Evolutionary conservation across 768 basidiomycete genomes (phyloP), one percentile per base, ranked within the genome.

Genomic region (Hortiboletus campestris): DNA sequence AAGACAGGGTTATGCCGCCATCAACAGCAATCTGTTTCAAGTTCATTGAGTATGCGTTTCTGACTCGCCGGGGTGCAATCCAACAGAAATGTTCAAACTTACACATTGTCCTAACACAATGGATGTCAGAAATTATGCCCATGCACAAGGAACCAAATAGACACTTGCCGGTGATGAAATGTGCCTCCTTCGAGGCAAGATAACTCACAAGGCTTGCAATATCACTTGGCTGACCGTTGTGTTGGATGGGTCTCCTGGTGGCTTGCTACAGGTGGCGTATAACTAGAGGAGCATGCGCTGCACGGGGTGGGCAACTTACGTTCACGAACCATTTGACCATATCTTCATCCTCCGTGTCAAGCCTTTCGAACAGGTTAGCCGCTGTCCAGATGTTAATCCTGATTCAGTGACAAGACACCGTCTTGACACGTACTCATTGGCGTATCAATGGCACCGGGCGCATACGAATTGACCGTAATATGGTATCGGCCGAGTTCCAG

Each of bases 401-500:
- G 25, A 25, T 25, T 25, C 25, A 25, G 25, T 4, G 25, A 25
- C 25, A 25, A 25, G 25, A 25, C 8, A 14, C 14, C 25, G 2
- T 9, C 14, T 64, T 66, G n/a, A 53, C 12, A 58, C 67, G 9
- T 38, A 77, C 76, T 29, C 63, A 76, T 49, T 13, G 55, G 48
- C 0, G 72, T 78, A 1, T 62, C 25, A 32, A 74, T 71, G 13
- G 55, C 8, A 2, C 75, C 75, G 0, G 76, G 78, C 4, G 74
- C 72, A 45, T 78, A 77, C 1, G 73, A 59, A 39, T 77, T 76
- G 4, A 75, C 76, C 0, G 74, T 76, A 28, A 77, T 76, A 3
- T 59, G 56, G 56, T 74, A 59, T 20, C 59, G 46, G 0, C 68
- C 71, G 28, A 74, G 62, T 55, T 78, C 76, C 19, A 62, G 19